Base-by-base conservation (phyloP, 2,329 filamentous ascomycete genomes). In the Cladosporium sp. region DNA sequence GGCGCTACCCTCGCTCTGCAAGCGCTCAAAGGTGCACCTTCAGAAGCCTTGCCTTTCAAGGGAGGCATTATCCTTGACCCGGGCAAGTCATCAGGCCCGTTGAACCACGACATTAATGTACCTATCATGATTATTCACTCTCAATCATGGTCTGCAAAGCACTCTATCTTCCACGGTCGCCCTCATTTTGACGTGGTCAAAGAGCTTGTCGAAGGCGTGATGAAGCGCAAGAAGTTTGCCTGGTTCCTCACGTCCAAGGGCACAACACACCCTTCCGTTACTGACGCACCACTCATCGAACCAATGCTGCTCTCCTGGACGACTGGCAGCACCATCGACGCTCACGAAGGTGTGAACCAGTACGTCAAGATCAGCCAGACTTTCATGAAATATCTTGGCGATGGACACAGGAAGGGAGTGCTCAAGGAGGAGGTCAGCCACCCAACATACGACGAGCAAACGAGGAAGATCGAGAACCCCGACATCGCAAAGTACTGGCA, bases 271-370 rank as follows among this genome's bases (percentile, higher is more conserved):
- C 84, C 86, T 0, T 84, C 80, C 9, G 82, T 87, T 19, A 88
- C 86, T 0, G 86, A 88, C 66, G 86, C 86, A 15, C 85, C 86
- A 0, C 74, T 88, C 2, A 78, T 89, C 7, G 81, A 87, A 61
- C 86, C 86, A 0, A 72, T 80, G 52, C 73, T 88, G 28, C 75
- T 88, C 45, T 79, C 81, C 58, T 82, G 83, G 74, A 83, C 83
- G 0, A 88, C 85, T 0, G 84, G 84, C 0, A 82, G 85, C 0
- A 81, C 76, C 1, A 78, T 87, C n/a, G 74, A 84, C 56, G 81
- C 81, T 1, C 76, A 75, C 43, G 77, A 83, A 59, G 85, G 83
- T 0, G 68, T 88, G 42, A 69, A 74, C 30, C 80, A 87, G 70
- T 88, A 88, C 64, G 83, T 88, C 28, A 76, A 82, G 45, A 74